Base-by-base conservation (phyloP, 768 basidiomycete genomes). In the Auricularia cornea region DNA sequence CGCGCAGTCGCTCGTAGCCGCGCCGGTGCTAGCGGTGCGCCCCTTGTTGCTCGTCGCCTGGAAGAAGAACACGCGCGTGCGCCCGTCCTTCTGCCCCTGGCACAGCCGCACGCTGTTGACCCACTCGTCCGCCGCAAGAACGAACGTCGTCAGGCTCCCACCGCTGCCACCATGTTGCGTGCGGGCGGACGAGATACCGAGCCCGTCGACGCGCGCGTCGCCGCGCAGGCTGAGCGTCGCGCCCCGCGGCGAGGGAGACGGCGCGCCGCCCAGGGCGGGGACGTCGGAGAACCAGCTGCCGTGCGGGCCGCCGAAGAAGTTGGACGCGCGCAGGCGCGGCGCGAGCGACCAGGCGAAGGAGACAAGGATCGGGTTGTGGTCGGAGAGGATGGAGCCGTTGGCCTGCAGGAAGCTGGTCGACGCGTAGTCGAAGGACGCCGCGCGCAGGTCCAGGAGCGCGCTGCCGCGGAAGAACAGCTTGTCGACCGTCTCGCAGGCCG, bases 401-500 rank as follows among this genome's bases (percentile, higher is more conserved):
- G 61, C 60, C 54, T 75, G 66, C 6, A 75, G 64, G 68, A 78
- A 77, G 16, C 70, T 70, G 60, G 67, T 63, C 65, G 75, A 68
- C 63, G 73, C 75, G 65, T 77, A 74, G 33, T 65, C 68, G 66
- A 71, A 76, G 3, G 72, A 70, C 1, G 66, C 66, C 5, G 69
- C 65, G 6, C 64, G 61, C 59, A 76, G 68, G 2, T 70, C 60
- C 20, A 73, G 64, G 16, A 68, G 64, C 1, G 65, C 35, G 59
- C 68, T 72, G 38, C 66, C 65, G 33, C 75, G 74, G 33, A 69
- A 65, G 61, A 77, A 70, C n/a, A 74, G 70, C 70, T 77, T 78
- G 68, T 78, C 77, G 26, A 78, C 75, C n/a, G 72, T 72, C 64
- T 78, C 76, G 61, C 77, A 78, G 16, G 73, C 71, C 5, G 69